Conservation (phyloP, 768 basidiomycete genomes). For the Xerocomus potaroensis region DNA sequence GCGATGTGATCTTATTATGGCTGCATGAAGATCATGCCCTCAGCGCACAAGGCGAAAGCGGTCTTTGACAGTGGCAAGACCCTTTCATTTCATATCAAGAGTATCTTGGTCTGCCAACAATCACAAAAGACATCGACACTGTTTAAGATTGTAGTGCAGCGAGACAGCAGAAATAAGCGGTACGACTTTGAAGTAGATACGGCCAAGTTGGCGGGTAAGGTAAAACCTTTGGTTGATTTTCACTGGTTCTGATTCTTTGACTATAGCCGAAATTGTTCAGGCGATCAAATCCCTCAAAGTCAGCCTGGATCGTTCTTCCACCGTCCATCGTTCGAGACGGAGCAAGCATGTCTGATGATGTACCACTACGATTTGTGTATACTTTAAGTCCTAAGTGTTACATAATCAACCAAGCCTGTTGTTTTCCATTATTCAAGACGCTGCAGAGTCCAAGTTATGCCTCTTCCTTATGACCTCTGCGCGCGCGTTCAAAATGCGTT, state of each 20-base stretch:
- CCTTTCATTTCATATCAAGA: conserved; percentile 87
- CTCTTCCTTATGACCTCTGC: conserved; percentile 81
- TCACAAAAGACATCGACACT: conserved; percentile 72
- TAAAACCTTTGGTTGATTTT: not conserved
- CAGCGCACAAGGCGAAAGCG: conserved; percentile 68
- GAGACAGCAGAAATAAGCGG: conserved; percentile 74
- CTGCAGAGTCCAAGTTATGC: conserved; percentile 18
- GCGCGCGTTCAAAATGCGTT: conserved; percentile 91
- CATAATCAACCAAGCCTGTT: conserved; percentile 6
- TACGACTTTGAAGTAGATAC: conserved; percentile 98
- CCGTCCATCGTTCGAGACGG: conserved; percentile 55
- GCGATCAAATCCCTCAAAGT: conserved; percentile 63
- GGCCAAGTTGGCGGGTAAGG: conserved; percentile 70
- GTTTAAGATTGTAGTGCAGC: conserved; percentile 86
- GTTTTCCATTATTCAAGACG: too few relatives aligned
- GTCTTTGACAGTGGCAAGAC: conserved; percentile 91
- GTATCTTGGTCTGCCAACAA: conserved; percentile 79
- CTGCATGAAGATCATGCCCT: conserved; percentile 74
- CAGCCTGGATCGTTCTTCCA: conserved; percentile 60
- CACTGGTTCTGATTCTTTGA: conserved; percentile 1
- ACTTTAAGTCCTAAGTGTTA: not conserved
- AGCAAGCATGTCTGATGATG: conserved; percentile 56
- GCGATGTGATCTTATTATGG: not conserved
- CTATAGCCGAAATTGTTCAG: conserved; percentile 70
- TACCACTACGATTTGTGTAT: not conserved